Evolutionary conservation across 1,284 basidiomycete species (phyloP).

Genomic region (Sanghuangporus weigelae): DNA sequence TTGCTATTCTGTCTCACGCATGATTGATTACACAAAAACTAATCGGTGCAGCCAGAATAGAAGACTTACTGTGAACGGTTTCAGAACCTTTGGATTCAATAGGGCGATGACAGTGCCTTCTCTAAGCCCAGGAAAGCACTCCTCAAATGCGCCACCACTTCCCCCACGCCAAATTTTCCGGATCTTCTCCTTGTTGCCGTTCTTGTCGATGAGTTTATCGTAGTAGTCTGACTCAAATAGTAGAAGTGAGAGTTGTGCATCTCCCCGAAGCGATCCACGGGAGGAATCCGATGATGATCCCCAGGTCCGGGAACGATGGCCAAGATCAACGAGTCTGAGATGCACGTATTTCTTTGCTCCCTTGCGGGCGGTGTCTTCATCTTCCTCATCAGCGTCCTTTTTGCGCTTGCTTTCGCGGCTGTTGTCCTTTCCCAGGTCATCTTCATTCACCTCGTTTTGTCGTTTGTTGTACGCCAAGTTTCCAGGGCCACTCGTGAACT

Average conservation of each 20-base stretch:
- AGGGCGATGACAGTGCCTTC: constrained; percentile 89
- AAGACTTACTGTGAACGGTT: constrained; percentile 69
- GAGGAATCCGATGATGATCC: constrained; percentile 41
- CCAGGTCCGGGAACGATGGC: constrained; percentile 40
- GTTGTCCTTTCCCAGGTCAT: constrained; percentile 5
- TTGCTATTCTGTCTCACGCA: constrained; percentile 41
- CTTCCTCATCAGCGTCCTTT: constrained; percentile 25
- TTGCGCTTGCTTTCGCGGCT: constrained; percentile 7
- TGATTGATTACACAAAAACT: neutral
- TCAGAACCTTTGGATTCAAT: constrained; percentile 83
- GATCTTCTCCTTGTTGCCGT: constrained; percentile 34
- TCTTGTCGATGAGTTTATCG: constrained; percentile 46
- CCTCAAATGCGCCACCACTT: constrained; percentile 89
- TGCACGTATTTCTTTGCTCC: constrained; percentile 80
- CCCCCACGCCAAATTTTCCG: constrained; percentile 79
- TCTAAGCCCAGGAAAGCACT: constrained; percentile 70
- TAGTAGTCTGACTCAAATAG: constrained; percentile 83
- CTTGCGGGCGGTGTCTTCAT: constrained; percentile 35
- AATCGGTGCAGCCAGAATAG: neutral
- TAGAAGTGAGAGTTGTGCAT: constrained; percentile 77
- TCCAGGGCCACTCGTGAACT: constrained; percentile 60
- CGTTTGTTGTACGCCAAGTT: constrained; percentile 35
- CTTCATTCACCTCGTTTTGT: constrained; percentile 34
- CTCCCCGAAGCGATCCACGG: constrained; percentile 53
- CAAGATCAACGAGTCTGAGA: constrained; percentile 83